Base-by-base conservation (phyloP, 2,329 filamentous ascomycete species). In the Colletotrichum euphorbiae region DNA sequence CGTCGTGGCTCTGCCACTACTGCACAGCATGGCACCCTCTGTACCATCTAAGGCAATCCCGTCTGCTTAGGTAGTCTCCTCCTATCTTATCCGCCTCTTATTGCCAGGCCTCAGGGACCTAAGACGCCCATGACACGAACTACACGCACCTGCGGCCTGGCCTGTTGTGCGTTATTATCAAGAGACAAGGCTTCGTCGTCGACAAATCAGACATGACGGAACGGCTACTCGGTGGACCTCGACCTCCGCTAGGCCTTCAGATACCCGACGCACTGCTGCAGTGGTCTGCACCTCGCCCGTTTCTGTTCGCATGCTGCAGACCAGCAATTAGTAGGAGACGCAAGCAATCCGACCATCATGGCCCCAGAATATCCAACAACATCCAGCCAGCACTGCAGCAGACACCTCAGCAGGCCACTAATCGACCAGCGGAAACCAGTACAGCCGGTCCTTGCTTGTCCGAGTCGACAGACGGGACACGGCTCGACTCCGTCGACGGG, bases 211-310 rank as follows among this genome's bases (percentile, higher is more conserved):
- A 50, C 17, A 19, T 3, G 51, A 31, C 31, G 28, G 17, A n/a
- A 33, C 31, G 6, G 13, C 19, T 19, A 28, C 19, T 11, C 5
- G 11, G 56, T 48, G 56, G 56, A 59, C 56, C 43, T 48, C 43
- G 43, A 50, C 56, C 31, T 59, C 56, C 43, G 43, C 43, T 59
- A 24, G 55, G 33, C 56, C 56, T 50, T 31, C 43, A 63, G 59
- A 57, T 67, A 63, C 59, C 65, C 65, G 46, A 64, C 59, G 31
- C 65, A 31, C 52, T 58, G 65, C 62, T 58, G 65, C 60, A 58
- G 52, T 52, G 21, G 45, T 57, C 57, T 62, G 62, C 63, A 56
- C 42, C 51, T 54, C 51, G 33, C 51, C 51, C 51, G 51, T 54
- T 54, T 46, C 60, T 56, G 62, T 55, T 46, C 51, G 38, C 24